Evolutionary conservation across 75 land plant species (phyloP).

Genomic region (Picea glauca): DNA sequence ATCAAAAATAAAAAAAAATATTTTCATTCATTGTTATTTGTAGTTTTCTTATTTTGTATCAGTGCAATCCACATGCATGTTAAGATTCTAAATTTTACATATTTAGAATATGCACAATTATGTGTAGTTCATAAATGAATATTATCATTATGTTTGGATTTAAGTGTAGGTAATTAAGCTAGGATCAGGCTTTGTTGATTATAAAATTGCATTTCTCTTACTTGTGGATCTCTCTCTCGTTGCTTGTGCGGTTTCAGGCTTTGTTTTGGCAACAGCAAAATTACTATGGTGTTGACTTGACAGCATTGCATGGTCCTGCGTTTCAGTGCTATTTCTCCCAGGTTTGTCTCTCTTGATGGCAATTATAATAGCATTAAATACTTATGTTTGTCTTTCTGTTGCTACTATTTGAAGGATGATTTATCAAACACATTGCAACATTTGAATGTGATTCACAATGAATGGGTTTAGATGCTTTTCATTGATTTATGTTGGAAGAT

Average conservation of each 20-base stretch:
- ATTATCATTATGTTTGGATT: no score
- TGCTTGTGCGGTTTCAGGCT: constrained; percentile 41
- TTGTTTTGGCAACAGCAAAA: constrained; percentile 97
- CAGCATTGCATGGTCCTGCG: constrained; percentile 84
- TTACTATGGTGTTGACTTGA: constrained; percentile 90
- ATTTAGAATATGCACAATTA: background rate
- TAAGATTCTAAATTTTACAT: background rate
- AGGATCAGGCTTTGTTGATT: background rate
- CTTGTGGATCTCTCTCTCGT: background rate
- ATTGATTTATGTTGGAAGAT: background rate
- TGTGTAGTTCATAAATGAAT: background rate
- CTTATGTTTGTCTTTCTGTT: no score
- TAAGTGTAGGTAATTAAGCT: background rate
- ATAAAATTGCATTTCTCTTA: background rate
- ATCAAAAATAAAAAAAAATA: no score
- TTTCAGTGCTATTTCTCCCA: constrained; percentile 93
- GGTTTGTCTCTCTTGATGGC: constrained; percentile 31
- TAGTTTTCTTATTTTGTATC: no score
- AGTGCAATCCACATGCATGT: background rate
- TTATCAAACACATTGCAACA: no score
- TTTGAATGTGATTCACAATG: background rate
- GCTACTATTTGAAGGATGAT: no score
- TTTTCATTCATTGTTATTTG: no score
- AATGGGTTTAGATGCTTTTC: background rate
- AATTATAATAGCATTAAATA: no score